Evolutionary conservation across 2,329 filamentous ascomycete genomes (phyloP).

Genomic region (Triangularia setosa): DNA sequence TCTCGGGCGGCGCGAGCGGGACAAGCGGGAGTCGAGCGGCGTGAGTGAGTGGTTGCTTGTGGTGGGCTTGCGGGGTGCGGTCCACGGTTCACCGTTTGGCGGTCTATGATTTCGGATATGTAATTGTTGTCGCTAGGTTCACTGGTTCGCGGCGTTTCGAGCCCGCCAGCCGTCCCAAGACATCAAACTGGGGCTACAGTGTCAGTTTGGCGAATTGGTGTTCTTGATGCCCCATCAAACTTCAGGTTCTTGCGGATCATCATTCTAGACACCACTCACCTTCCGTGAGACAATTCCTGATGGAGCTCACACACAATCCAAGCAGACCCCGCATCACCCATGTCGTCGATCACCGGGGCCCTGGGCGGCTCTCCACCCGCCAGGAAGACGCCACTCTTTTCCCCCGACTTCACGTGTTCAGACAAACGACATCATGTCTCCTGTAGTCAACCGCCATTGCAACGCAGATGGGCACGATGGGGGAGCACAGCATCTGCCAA

Average conservation of each 20-base stretch:
- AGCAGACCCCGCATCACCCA: constrained; percentile 1
- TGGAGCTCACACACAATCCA: no score
- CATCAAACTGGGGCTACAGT: neutral
- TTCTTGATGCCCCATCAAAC: neutral
- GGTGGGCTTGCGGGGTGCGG: neutral
- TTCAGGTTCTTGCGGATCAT: neutral
- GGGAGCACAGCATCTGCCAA: constrained; percentile 15
- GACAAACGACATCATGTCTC: neutral
- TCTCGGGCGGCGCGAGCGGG: constrained; percentile 13
- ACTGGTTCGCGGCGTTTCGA: neutral
- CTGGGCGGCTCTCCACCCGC: neutral
- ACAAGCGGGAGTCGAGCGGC: constrained; percentile 16
- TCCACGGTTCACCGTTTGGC: neutral
- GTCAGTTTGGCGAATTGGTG: neutral
- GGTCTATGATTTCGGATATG: constrained; percentile 18
- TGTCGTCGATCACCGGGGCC: constrained; percentile 12
- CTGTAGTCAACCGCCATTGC: neutral
- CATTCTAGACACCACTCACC: neutral
- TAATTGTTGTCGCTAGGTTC: constrained; percentile 9
- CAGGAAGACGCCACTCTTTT: neutral
- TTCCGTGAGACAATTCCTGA: neutral
- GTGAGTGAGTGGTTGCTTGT: constrained; percentile 3
- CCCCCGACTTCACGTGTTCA: neutral
- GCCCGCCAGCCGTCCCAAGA: neutral
- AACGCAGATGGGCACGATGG: neutral